phyloP scores from a whole-genome alignment of 306 rosid genomes.

The Corylus americana region DNA sequence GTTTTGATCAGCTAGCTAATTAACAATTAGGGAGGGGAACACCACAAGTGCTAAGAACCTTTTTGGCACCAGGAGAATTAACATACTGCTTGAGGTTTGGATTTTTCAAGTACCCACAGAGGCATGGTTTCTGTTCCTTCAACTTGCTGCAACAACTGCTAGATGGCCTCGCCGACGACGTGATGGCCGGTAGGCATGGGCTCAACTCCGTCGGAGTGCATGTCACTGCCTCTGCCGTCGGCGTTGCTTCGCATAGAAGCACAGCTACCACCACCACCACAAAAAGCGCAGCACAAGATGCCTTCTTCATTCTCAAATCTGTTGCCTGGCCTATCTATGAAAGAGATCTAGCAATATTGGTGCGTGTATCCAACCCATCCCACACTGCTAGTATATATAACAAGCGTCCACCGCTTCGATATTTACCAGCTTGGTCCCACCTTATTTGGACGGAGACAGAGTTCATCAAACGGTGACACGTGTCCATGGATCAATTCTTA shows the following conservation, averaged over 20 bases:
- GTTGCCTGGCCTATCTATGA: background rate
- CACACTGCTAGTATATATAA: background rate
- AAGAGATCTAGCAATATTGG: background rate
- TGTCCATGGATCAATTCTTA: no score
- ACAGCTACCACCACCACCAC: constrained; percentile 10
- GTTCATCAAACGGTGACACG: no score
- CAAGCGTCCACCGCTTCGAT: background rate
- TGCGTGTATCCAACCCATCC: background rate
- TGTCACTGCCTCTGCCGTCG: constrained; percentile 30
- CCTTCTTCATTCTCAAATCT: constrained; percentile 17
- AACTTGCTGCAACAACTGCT: constrained; percentile 46
- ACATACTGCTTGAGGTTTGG: constrained; percentile 46
- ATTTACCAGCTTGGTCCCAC: no score
- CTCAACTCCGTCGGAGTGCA: constrained; percentile 41
- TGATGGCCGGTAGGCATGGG: constrained; percentile 44
- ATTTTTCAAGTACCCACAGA: constrained; percentile 53
- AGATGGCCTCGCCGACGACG: constrained; percentile 28
- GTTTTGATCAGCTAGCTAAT: no score
- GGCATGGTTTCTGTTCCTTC: constrained; percentile 60
- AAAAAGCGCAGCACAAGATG: constrained; percentile 6
- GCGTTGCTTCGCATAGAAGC: constrained; percentile 12
- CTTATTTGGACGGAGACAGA: no score
- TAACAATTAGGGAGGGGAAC: constrained; percentile 47
- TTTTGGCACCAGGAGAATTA: constrained; percentile 45
- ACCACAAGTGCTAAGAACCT: constrained; percentile 45